phyloP scores from a whole-genome alignment of 129 eudicot species.

The Helianthus tuberosus region DNA sequence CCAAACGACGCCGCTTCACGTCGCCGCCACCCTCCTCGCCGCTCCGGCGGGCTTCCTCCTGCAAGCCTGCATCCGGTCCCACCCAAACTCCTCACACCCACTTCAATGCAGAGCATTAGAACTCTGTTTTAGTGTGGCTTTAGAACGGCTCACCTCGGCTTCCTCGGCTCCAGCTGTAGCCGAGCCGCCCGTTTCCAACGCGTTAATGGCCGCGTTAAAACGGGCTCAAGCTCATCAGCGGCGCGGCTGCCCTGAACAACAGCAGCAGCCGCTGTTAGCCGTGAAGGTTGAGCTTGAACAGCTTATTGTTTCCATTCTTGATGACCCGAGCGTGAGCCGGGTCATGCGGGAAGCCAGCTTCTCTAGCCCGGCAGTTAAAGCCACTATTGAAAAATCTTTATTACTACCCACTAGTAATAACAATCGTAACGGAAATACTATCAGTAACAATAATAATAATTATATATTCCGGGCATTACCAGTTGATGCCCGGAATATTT shows the following conservation, averaged over 20 bases:
- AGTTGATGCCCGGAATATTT: constrained; percentile 21
- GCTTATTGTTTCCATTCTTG: constrained; percentile 69
- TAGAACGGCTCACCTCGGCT: constrained; percentile 76
- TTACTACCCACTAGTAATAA: constrained; percentile 9
- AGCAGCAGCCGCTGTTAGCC: constrained; percentile 88
- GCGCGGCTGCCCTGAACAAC: constrained; percentile 89
- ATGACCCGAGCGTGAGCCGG: constrained; percentile 95
- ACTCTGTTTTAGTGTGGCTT: constrained; percentile 90
- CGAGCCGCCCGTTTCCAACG: constrained; percentile 94
- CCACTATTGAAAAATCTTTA: constrained; percentile 72
- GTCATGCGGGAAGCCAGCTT: constrained; percentile 96
- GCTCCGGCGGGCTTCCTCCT: constrained; percentile 77
- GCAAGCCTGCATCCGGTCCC: constrained; percentile 88
- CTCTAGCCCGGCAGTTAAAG: constrained; percentile 92
- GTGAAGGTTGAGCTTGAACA: constrained; percentile 82
- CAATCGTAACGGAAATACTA: background rate
- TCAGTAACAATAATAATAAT: constrained; percentile 15
- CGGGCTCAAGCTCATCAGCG: constrained; percentile 85
- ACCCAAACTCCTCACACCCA: constrained; percentile 93
- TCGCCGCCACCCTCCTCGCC: constrained; percentile 86
- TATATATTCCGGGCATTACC: constrained; percentile 38
- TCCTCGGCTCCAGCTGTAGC: constrained; percentile 24
- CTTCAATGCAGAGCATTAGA: constrained; percentile 89
- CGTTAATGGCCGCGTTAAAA: constrained; percentile 83
- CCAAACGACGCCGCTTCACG: constrained; percentile 96